Conservation (phyloP, 116 monocot species). For the Posidonia oceanica region DNA sequence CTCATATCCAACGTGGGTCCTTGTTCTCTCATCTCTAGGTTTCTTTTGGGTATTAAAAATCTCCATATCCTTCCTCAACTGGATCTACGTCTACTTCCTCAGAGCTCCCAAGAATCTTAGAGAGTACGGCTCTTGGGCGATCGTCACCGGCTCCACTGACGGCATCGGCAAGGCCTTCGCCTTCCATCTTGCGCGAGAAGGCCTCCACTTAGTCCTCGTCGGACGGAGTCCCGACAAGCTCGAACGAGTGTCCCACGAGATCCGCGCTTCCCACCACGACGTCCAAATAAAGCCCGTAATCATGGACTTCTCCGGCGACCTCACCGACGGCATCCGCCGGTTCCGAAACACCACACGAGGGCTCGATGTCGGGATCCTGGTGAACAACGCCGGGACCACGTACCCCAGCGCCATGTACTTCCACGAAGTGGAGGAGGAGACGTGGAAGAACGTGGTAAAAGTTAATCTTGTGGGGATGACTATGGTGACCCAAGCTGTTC, state of each 20-base stretch:
- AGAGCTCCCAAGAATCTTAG: conserved; percentile 44
- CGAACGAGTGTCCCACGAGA: conserved; percentile 20
- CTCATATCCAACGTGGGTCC: background rate
- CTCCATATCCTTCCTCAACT: conserved; percentile 19
- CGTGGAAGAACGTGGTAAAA: conserved; percentile 27
- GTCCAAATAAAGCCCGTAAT: conserved; percentile 27
- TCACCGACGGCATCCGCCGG: conserved; percentile 19
- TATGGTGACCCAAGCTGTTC: conserved; percentile 26
- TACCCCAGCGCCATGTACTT: conserved; percentile 30
- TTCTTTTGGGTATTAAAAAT: background rate
- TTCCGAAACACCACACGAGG: conserved; percentile 31
- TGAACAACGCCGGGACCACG: conserved; percentile 55
- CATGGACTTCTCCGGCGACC: conserved; percentile 47
- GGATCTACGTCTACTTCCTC: conserved; percentile 53
- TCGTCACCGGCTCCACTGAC: conserved; percentile 74
- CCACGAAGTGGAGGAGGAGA: conserved; percentile 38
- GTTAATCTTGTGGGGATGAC: conserved; percentile 46
- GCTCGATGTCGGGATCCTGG: conserved; percentile 46
- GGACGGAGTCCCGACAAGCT: conserved; percentile 67
- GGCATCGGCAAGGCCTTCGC: conserved; percentile 70
- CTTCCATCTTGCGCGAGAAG: conserved; percentile 36
- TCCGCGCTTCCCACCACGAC: conserved; percentile 14
- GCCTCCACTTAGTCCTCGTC: conserved; percentile 53
- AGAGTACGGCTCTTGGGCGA: conserved; percentile 65
- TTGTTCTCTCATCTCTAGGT: conserved; percentile 2